Evolutionary conservation across 208 protist genomes (phyloP).

Genomic region (Blechomonas ayalai): DNA sequence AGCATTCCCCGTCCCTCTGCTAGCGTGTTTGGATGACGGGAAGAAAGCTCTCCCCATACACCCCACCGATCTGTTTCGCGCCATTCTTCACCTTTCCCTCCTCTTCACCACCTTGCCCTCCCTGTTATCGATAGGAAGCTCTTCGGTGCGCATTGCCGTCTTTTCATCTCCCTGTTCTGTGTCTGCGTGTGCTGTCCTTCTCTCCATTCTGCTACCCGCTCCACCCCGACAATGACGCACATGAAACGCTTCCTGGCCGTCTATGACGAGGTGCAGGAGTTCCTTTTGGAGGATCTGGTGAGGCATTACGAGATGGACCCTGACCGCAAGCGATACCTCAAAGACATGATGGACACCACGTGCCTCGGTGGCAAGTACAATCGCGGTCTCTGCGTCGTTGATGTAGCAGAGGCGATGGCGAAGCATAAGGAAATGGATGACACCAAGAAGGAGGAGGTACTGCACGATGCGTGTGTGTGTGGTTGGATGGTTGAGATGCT

Average conservation of each 20-base stretch:
- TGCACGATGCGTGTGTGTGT: slow-evolving; percentile 89
- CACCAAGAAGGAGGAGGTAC: slow-evolving; percentile 22
- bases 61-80: no score
- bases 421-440: slow-evolving; percentile 8
- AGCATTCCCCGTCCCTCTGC: no score
- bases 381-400: slow-evolving; percentile 77
- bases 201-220: no score
- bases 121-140: no score
- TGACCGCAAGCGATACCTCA: slow-evolving; percentile 63
- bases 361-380: slow-evolving; percentile 89
- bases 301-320: slow-evolving; percentile 63
- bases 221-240: slow-evolving; percentile 35
- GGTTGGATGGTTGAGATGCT: slow-evolving; percentile 93
- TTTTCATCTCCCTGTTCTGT: no score
- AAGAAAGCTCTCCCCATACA: no score
- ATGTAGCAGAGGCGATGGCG: slow-evolving; percentile 55
- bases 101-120: no score
- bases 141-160: no score
- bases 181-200: no score
- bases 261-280: slow-evolving; percentile 71
- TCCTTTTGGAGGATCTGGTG: slow-evolving; percentile 40
- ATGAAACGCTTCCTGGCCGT: slow-evolving; percentile 69
- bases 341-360: slow-evolving; percentile 79
- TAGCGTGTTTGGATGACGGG: no score
- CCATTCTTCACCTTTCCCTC: no score